Evolutionary conservation across 441 rosid species (phyloP).

Genomic region (Mallotus japonicus): DNA sequence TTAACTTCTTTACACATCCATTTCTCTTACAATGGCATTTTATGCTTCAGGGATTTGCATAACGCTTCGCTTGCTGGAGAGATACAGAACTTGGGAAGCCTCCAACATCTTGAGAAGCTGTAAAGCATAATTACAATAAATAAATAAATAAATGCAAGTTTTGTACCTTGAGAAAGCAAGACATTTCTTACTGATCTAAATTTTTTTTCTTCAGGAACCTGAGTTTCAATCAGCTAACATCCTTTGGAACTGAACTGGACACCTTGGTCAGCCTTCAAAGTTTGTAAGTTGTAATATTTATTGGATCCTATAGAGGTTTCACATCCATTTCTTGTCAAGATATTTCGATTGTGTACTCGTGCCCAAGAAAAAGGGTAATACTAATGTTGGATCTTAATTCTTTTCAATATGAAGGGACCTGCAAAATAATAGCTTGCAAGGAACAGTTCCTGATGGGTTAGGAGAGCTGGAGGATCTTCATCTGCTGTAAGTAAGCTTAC

Average conservation of each 20-base stretch:
- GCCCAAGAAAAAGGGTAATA: too few species aligned
- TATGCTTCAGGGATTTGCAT: conserved; percentile 71
- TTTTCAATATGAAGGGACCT: conserved; percentile 57
- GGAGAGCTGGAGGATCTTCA: conserved; percentile 70
- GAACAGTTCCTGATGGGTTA: conserved; percentile 68
- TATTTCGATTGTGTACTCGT: not conserved
- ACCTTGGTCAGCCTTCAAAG: conserved; percentile 62
- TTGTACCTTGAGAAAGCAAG: conserved; percentile 9
- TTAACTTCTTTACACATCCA: not conserved
- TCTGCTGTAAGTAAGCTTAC: conserved; percentile 58
- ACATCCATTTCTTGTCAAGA: not conserved
- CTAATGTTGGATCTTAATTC: conserved; percentile 8
- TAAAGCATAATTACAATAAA: conserved; percentile 31
- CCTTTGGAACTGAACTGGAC: conserved; percentile 66
- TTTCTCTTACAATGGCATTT: conserved; percentile 10
- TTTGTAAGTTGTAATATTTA: conserved; percentile 53
- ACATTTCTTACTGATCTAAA: not conserved
- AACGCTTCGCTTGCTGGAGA: conserved; percentile 81
- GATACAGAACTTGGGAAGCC: conserved; percentile 71
- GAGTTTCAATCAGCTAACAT: conserved; percentile 75
- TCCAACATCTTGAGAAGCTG: conserved; percentile 71
- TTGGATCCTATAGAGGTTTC: not conserved
- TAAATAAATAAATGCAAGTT: not conserved
- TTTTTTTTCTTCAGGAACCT: conserved; percentile 58
- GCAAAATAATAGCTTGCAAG: conserved; percentile 72